Conservation (phyloP, 208 protist genomes). For the Wallacemonas sp. region DNA sequence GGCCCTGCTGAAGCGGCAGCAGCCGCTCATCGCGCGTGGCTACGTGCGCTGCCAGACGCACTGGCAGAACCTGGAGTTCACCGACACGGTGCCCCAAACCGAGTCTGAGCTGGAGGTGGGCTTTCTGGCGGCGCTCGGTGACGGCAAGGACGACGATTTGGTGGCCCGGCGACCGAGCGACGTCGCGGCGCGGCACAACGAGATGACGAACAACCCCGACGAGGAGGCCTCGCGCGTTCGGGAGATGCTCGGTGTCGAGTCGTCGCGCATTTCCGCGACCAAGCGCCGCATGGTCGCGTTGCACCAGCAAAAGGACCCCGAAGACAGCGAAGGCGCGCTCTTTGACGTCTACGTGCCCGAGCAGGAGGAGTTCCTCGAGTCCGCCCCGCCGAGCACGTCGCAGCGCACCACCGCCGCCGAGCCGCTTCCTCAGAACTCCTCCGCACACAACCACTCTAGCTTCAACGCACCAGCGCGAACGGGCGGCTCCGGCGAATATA, state of each 20-base stretch:
- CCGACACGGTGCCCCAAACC: not conserved
- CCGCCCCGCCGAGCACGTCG: slow-evolving; percentile 9
- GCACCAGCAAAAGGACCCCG: not conserved
- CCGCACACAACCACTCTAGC: not conserved
- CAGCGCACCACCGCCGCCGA: slow-evolving; percentile 5
- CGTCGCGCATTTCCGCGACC: slow-evolving; percentile 13
- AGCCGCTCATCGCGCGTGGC: slow-evolving; percentile 31
- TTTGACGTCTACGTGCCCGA: slow-evolving; percentile 40
- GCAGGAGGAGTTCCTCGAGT: slow-evolving; percentile 15
- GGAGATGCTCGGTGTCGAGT: slow-evolving; percentile 8
- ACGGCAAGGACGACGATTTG: not conserved
- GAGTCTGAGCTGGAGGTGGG: not conserved
- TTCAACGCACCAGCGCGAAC: too few relatives aligned
- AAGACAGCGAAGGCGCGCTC: slow-evolving; percentile 30
- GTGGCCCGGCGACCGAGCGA: not conserved
- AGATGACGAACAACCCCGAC: not conserved
- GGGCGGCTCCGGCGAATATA: slow-evolving; percentile 2
- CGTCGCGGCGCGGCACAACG: not conserved
- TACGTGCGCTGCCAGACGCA: slow-evolving; percentile 31
- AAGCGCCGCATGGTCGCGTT: slow-evolving; percentile 10
- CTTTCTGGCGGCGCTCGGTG: not conserved
- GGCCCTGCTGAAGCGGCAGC: slow-evolving; percentile 27
- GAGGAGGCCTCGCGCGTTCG: slow-evolving; percentile 11
- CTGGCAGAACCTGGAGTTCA: slow-evolving; percentile 43
- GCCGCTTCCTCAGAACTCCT: not conserved